A percentile compares a stretch with the other conserved stretches of the same genome.
Conservation (phyloP, 306 rosid species). For the Prunus dulcis region DNA sequence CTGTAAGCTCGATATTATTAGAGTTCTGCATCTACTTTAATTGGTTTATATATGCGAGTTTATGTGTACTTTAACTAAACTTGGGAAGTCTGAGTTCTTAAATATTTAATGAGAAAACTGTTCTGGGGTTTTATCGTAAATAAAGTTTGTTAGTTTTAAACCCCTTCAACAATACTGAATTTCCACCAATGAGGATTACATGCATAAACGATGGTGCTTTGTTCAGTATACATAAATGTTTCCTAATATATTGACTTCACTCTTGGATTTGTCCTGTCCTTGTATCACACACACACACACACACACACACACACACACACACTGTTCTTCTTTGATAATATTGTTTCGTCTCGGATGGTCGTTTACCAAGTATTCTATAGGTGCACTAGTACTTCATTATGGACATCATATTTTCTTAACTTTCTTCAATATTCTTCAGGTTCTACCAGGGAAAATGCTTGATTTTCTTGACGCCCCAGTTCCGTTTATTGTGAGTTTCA, state of each 20-base stretch:
- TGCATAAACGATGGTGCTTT: not conserved
- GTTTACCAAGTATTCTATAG: not conserved
- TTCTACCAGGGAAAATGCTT: constrained; percentile 72
- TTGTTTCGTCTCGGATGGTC: not conserved
- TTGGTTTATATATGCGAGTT: not conserved
- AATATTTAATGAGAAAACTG: not conserved
- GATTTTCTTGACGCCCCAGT: constrained; percentile 98
- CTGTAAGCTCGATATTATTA: constrained; percentile 54
- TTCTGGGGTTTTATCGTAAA: not conserved
- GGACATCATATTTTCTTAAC: constrained; percentile 13
- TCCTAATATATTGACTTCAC: not conserved
- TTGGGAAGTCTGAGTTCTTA: not conserved
- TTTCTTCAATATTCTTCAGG: constrained; percentile 46
- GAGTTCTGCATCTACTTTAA: not conserved
- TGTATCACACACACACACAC: not conserved
- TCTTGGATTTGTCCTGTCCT: not conserved
- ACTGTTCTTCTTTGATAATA: not conserved
- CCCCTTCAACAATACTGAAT: too few relatives aligned
- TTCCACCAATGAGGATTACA: not conserved
- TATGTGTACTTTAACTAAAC: not conserved
- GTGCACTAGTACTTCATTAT: not conserved
- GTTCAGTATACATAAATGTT: too few relatives aligned
- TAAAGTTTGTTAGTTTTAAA: too few relatives aligned
- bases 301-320: not conserved
- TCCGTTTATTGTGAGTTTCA: constrained; percentile 81